Conservation (phyloP, 257 asterid genomes). For the Jasminum sambac region DNA sequence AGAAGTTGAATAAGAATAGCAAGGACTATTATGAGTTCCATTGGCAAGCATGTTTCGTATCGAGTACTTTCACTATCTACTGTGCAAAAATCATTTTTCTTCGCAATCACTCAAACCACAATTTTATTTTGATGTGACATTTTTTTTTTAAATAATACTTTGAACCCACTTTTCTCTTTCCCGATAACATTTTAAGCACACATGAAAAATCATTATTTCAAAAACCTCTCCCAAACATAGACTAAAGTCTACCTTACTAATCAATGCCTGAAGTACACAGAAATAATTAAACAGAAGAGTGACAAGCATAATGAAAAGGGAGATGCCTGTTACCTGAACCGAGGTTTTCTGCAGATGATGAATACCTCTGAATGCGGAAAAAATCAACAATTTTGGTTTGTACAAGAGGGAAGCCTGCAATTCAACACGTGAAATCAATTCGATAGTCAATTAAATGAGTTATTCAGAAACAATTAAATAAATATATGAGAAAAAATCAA, state of each 20-base stretch:
- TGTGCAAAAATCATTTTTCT: neutral
- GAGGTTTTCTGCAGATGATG: slow-evolving; percentile 37
- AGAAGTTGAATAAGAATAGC: slow-evolving; percentile 12
- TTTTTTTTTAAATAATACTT: neutral
- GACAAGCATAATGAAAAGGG: neutral
- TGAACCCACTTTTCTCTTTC: neutral
- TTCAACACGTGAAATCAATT: neutral
- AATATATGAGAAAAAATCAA: neutral
- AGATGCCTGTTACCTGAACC: slow-evolving; percentile 42
- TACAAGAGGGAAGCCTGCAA: slow-evolving; percentile 68
- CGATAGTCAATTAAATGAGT: neutral
- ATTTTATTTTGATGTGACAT: too few relatives aligned
- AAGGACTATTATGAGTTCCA: slow-evolving; percentile 5
- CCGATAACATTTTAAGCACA: too few relatives aligned
- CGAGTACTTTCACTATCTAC: neutral
- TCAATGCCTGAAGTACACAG: neutral
- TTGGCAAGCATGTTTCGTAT: neutral
- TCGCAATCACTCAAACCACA: too few relatives aligned
- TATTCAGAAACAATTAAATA: neutral
- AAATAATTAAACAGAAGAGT: neutral
- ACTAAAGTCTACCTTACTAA: neutral
- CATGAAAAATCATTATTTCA: too few relatives aligned
- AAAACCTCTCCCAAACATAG: too few relatives aligned
- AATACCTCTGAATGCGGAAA: slow-evolving; percentile 67
- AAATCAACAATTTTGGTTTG: slow-evolving; percentile 89